Percentiles rank a stretch among this genome's conserved stretches.
These are phyloP conservation scores for Furcasterigmium sp. DNA, from an alignment of 2,329 filamentous ascomycete species.

Conservation along the genomic window DNA sequence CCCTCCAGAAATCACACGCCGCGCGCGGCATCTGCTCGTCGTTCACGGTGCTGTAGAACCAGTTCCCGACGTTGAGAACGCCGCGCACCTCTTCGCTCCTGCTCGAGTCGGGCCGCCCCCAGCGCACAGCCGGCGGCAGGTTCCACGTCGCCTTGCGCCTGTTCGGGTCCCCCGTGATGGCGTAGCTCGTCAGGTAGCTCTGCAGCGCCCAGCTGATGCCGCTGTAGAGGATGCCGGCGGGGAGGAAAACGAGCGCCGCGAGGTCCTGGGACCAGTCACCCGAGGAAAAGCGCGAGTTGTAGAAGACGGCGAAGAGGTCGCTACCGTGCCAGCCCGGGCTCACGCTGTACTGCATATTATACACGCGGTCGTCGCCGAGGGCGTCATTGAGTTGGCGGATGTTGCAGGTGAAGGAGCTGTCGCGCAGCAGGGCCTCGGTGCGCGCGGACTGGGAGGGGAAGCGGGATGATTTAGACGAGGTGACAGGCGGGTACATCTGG, in stretches of 20 bases:
- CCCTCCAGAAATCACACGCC: constrained; percentile 28
- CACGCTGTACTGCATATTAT: constrained; percentile 33
- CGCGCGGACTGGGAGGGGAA: constrained; percentile 22
- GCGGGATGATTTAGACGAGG: constrained; percentile 6
- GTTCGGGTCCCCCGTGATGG: constrained; percentile 33
- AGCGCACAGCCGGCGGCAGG: constrained; percentile 26
- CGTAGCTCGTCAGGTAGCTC: constrained; percentile 33
- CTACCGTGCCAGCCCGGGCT: constrained; percentile 31
- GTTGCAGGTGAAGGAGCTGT: constrained; percentile 31
- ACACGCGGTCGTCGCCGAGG: constrained; percentile 25
- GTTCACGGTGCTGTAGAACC: constrained; percentile 20
- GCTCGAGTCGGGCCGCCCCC: constrained; percentile 21
- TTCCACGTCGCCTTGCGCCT: constrained; percentile 20
- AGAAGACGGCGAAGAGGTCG: constrained; percentile 35
- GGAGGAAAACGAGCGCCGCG: constrained; percentile 19
- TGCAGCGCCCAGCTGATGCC: constrained; percentile 30
- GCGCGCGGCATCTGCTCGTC: constrained; percentile 21
- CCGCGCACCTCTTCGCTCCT: constrained; percentile 17
- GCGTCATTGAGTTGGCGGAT: constrained; percentile 30
- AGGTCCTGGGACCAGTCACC: constrained; percentile 18
- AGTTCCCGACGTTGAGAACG: constrained; percentile 27
- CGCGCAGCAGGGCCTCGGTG: constrained; percentile 22
- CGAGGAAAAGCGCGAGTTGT: constrained; percentile 22
- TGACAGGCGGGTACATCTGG: constrained; percentile 20
- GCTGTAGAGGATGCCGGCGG: constrained; percentile 22